These are phyloP conservation scores for Yarrowia sp. DNA, from an alignment of 805 yeast genomes.

Conservation along the genomic window DNA sequence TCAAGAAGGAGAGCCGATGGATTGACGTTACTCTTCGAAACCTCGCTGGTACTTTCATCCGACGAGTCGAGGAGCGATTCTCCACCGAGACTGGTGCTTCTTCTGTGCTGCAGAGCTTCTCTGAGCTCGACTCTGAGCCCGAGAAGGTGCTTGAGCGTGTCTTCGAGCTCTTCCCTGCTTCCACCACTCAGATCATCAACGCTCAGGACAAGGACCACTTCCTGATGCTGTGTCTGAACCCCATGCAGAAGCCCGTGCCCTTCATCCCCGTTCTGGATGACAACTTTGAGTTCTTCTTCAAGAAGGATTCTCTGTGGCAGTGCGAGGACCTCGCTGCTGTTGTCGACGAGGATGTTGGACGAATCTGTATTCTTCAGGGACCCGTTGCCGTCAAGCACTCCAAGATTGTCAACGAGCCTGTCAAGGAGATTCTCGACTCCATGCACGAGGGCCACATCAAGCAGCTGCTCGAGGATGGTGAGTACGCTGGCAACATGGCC, in stretches of 20 bases:
- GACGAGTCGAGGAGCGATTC: conserved; percentile 97
- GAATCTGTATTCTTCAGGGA: conserved; percentile 99
- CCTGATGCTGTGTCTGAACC: conserved; percentile 80
- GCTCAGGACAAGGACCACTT: conserved; percentile 96
- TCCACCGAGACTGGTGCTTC: conserved; percentile 55
- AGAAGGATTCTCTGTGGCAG: conserved; percentile 99
- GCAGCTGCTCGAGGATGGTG: conserved; percentile 64
- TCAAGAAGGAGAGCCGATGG: conserved; percentile 81
- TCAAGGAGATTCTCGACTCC: conserved; percentile 83
- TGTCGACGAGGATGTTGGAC: conserved; percentile 92
- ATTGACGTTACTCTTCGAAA: conserved; percentile 85
- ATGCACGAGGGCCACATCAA: conserved; percentile 90
- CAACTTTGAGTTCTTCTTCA: conserved; percentile 93
- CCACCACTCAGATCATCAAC: conserved; percentile 81
- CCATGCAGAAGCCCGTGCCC: conserved; percentile 95
- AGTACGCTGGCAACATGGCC: conserved; percentile 72
- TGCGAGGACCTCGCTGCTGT: conserved; percentile 96
- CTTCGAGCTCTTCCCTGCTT: conserved; percentile 72
- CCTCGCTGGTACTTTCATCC: conserved; percentile 83
- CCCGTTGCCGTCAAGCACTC: conserved; percentile 98
- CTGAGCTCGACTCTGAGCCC: conserved; percentile 70
- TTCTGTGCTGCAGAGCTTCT: conserved; percentile 77
- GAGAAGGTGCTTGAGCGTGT: conserved; percentile 63
- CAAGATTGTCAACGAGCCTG: conserved; percentile 87
- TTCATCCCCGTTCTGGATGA: conserved; percentile 95